phyloP scores from a whole-genome alignment of 2,329 filamentous ascomycete species.

The Hymenoscyphus scutula region DNA sequence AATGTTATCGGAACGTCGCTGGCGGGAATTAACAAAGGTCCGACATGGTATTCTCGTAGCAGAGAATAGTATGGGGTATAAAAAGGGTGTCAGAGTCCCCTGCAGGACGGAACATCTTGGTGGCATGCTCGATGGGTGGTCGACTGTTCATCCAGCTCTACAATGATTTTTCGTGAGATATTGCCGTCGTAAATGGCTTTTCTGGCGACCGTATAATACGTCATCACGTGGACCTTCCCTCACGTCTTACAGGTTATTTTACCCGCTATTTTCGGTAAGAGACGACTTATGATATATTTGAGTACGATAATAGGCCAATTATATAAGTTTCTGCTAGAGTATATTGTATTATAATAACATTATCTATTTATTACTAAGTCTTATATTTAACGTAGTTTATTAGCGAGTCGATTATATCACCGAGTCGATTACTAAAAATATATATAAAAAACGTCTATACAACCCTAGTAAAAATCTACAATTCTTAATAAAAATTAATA shows the following conservation, averaged over 20 bases:
- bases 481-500: no score
- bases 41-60: slow-evolving; percentile 14
- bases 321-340: no score
- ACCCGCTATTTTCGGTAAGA: no score
- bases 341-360: no score
- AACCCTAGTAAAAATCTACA: no score
- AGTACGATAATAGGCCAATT: no score
- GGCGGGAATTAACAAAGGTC: slow-evolving; percentile 18
- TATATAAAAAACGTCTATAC: no score
- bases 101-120: slow-evolving; percentile 32
- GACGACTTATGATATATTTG: no score
- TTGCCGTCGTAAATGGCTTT: slow-evolving; percentile 1
- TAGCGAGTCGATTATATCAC: no score
- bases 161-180: slow-evolving; percentile 10
- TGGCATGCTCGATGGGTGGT: slow-evolving; percentile 27
- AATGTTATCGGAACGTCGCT: slow-evolving; percentile 25
- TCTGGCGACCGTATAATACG: slow-evolving; percentile 8
- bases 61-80: slow-evolving; percentile 35
- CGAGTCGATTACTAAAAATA: no score
- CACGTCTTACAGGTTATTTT: neutral
- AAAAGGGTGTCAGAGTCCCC: slow-evolving; percentile 36
- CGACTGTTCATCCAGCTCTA: neutral
- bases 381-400: no score
- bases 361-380: no score
- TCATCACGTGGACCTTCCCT: neutral